Conservation (phyloP, 129 eudicot genomes). For the Helichrysum umbraculigerum region DNA sequence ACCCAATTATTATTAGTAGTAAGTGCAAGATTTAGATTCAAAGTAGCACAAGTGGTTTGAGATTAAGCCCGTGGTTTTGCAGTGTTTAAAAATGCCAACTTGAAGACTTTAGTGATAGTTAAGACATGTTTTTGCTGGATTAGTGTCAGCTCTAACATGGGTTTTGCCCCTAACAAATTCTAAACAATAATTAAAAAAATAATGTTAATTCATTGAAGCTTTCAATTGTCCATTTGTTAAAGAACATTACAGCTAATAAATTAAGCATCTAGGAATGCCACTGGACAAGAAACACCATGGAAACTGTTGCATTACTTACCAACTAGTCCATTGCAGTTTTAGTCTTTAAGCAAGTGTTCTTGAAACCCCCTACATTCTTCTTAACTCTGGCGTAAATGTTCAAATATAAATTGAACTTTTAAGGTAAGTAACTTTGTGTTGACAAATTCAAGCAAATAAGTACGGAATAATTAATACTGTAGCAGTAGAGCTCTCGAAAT, state of each 20-base stretch:
- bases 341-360: constrained; percentile 34
- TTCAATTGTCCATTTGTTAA: constrained; percentile 29
- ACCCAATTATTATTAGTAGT: constrained; percentile 13
- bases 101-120: constrained; percentile 30
- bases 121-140: constrained; percentile 39
- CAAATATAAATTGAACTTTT: neutral
- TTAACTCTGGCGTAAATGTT: neutral
- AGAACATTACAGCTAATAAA: constrained; percentile 43
- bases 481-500: neutral
- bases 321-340: constrained; percentile 1
- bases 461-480: neutral
- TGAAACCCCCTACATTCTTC: constrained; percentile 32
- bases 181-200: constrained; percentile 18
- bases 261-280: constrained; percentile 26
- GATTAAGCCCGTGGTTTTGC: constrained; percentile 38
- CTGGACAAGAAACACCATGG: constrained; percentile 39
- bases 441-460: constrained; percentile 1
- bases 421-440: constrained; percentile 16
- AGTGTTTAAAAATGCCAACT: constrained; percentile 26
- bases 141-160: constrained; percentile 49
- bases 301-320: constrained; percentile 30
- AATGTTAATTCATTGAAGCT: constrained; percentile 31
- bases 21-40: constrained; percentile 23
- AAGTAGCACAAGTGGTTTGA: constrained; percentile 18
- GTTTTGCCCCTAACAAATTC: constrained; percentile 34